Evolutionary conservation across 768 basidiomycete genomes (phyloP), one percentile per base, ranked within the genome.

Genomic region (Ramaria rubella): DNA sequence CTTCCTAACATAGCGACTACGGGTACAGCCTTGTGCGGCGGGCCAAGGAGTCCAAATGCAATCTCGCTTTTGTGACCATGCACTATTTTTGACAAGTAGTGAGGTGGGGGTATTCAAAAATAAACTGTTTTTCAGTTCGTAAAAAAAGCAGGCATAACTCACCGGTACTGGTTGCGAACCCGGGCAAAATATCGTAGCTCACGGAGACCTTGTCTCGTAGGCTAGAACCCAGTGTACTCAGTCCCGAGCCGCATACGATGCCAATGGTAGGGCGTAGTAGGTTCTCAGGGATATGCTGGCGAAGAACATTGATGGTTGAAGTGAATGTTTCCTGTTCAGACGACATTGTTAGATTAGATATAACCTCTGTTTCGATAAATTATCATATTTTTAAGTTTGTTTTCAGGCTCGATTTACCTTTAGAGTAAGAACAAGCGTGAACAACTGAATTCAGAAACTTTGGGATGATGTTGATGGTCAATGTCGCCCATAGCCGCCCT

Each of bases 1-100:
- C 93, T 76, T 58, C 92, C 92, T 29, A 94, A 82, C 87, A 93
- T 93, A 9, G 86, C 89, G 3, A 94, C 89, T 11, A 89, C 91
- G 0, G 93, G 87, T 0, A 87, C 77, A n/a, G 80, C 79, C 19
- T 49, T 56, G 51, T 76, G 71, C 4, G 74, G 77, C 29, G 68
- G 64, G 1, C 90, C 87, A 63, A 94, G 74, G 24, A 82, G 68
- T 5, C 92, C 92, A 69, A 94, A 94, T 0, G 90, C 89, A 21
- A 94, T 74, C 7, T 78, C 71, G 58, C 88, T 90, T 69, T 81
- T 81, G 63, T 94, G 93, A 26, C 93, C 92, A n/a, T 69, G 71
- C 23, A 94, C 92, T 90, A 61, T 50, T 27, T 24, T 12, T 8
- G 5, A 31, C 9, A 27, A 17, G 12, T 30, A 8, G 29, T 48